These are phyloP conservation scores for Malbranchea cinnamomea DNA, from an alignment of 2,329 filamentous ascomycete species.

Conservation along the genomic window DNA sequence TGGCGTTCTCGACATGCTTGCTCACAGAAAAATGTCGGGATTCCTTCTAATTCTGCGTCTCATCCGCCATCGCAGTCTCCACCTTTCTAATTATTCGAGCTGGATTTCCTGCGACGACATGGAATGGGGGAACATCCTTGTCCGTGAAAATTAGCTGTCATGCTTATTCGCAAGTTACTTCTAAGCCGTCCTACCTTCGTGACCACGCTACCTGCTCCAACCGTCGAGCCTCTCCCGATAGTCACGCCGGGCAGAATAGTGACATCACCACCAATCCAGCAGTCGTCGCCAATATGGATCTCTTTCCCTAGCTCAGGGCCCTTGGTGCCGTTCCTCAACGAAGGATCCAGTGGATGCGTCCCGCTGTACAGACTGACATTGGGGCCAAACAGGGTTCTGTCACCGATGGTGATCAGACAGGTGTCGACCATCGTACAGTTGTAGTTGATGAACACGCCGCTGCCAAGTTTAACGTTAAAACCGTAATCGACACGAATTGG, in stretches of 20 bases:
- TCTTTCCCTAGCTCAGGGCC: conserved; percentile 63
- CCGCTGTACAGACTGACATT: conserved; percentile 63
- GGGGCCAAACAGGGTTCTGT: conserved; percentile 63
- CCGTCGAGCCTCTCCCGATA: conserved; percentile 56
- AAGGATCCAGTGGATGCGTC: conserved; percentile 63
- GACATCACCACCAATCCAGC: conserved; percentile 62
- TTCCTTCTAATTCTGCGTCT: no score
- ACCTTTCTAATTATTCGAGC: conserved; percentile 25
- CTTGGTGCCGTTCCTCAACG: conserved; percentile 54
- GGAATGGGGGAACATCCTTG: conserved; percentile 28
- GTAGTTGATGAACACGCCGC: conserved; percentile 60
- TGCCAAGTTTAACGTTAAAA: conserved; percentile 54
- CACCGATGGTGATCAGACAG: conserved; percentile 57
- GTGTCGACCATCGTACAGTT: conserved; percentile 67
- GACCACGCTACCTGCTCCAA: conserved; percentile 73
- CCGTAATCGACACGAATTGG: conserved; percentile 67
- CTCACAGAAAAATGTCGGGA: no score
- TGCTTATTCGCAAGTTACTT: not conserved
- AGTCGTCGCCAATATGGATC: conserved; percentile 65
- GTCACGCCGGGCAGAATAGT: conserved; percentile 61
- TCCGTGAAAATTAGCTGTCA: not conserved
- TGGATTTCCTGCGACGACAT: conserved; percentile 28
- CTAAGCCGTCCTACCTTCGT: conserved; percentile 41
- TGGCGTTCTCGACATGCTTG: no score
- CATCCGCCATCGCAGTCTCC: conserved; percentile 23